phyloP scores from a whole-genome alignment of 164 flowering plant genomes.

The Paratinospora sagittata region DNA sequence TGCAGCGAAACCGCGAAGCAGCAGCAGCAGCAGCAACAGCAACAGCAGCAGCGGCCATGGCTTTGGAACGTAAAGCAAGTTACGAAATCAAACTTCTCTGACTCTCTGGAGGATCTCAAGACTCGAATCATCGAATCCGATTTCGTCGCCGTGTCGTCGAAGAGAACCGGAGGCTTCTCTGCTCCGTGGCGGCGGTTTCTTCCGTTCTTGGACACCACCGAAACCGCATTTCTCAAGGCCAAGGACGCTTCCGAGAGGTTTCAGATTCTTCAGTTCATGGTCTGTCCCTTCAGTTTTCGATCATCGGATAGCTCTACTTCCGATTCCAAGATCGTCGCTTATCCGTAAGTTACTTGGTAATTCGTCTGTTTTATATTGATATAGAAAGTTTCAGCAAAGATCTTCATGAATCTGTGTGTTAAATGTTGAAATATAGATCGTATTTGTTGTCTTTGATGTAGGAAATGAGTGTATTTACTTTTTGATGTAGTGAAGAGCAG shows the following conservation, averaged over 20 bases:
- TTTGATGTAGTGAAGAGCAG: too few species aligned
- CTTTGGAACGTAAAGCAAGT: slow-evolving; percentile 57
- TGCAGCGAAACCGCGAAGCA: slow-evolving; percentile 4
- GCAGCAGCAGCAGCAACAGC: too few species aligned
- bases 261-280: slow-evolving; percentile 70
- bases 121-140: slow-evolving; percentile 41
- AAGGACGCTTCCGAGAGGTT: slow-evolving; percentile 60
- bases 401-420: too few species aligned
- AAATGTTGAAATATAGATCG: too few species aligned
- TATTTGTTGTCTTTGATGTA: too few species aligned
- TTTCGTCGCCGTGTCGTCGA: slow-evolving; percentile 57
- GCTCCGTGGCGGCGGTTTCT: slow-evolving; percentile 54
- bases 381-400: too few species aligned
- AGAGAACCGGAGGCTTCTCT: slow-evolving; percentile 54
- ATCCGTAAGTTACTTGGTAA: too few species aligned
- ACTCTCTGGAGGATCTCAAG: slow-evolving; percentile 37
- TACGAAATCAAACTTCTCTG: slow-evolving; percentile 51
- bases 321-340: slow-evolving; percentile 46
- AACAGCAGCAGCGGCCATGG: too few species aligned
- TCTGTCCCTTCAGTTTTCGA: slow-evolving; percentile 61
- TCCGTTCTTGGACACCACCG: slow-evolving; percentile 52
- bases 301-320: slow-evolving; percentile 8
- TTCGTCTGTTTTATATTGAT: too few species aligned
- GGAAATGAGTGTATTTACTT: too few species aligned
- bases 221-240: slow-evolving; percentile 58